Base-by-base conservation (phyloP, 2,329 filamentous ascomycete genomes). In the Colletotrichum musicola region DNA sequence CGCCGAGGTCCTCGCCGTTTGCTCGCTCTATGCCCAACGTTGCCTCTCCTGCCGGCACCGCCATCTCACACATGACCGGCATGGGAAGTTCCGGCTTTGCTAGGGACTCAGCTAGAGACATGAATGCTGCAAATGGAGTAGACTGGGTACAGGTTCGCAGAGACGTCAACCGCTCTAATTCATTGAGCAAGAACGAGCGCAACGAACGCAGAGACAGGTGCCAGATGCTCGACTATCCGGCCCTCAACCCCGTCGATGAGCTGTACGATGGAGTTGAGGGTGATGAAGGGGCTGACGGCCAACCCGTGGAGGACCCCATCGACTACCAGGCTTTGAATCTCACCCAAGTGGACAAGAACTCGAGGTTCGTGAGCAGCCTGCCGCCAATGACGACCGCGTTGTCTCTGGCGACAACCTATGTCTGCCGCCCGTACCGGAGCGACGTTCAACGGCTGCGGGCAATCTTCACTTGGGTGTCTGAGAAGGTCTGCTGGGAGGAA, bases 101-200 rank as follows among this genome's bases (percentile, higher is more conserved):
- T 62, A 83, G 84, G 53, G 88, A 89, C 70, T 81, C 86, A 4
- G 87, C 89, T 14, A 86, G 88, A 64, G 94, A 97, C 18, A 92
- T 92, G 86, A 93, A 92, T 2, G 79, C 92, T 6, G 86, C 83
- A 44, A 73, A 82, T 20, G 82, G 82, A 1, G 87, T 93, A 14
- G 95, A 98, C 77, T 99, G 96, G 95, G 94, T 99, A n/a, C 95
- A 98, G 78, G 94, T 98, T 22, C 92, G 96, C 42, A 90, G 96
- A 53, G 97, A 99, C 79, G 92, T 99, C 54, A 98, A 99, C 79
- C 89, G 96, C 42, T 97, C 95, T 4, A 98, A 97, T 76, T 96
- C 95, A 0, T 85, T 98, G 44, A 97, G 95, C 79, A 91, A 90
- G 70, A 96, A 95, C 72, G 96, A 99, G 81, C 88, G 91, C 20